Percentiles rank a stretch among this genome's conserved stretches.
phyloP scores from a whole-genome alignment of 805 yeast genomes.

The Candida alai region DNA sequence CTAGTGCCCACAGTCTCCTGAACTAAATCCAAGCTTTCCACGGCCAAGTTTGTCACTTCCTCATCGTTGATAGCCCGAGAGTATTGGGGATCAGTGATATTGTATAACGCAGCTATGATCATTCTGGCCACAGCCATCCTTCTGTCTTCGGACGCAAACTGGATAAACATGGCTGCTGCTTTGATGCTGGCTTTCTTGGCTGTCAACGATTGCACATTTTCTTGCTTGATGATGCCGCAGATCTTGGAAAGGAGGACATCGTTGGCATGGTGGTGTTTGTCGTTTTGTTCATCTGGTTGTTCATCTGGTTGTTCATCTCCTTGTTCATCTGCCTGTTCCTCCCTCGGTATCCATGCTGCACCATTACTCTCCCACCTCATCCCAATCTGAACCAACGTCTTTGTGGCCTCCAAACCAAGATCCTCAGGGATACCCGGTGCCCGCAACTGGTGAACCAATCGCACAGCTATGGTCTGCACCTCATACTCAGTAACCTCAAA shows the following conservation, averaged over 20 bases:
- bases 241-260: constrained; percentile 64
- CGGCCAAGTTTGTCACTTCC: constrained; percentile 50
- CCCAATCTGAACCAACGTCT: constrained; percentile 59
- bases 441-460: constrained; percentile 71
- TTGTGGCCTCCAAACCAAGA: constrained; percentile 60
- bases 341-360: constrained; percentile 37
- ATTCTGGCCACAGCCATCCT: constrained; percentile 42
- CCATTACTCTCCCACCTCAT: constrained; percentile 55
- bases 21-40: constrained; percentile 65
- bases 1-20: constrained; percentile 70
- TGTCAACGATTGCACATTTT: constrained; percentile 46
- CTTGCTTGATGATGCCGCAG: constrained; percentile 63
- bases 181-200: constrained; percentile 71
- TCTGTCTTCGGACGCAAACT: constrained; percentile 43
- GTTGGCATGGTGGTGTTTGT: constrained; percentile 29
- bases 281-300: constrained; percentile 22
- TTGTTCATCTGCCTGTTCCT: constrained; percentile 12
- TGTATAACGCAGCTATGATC: constrained; percentile 52
- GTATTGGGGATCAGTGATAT: constrained; percentile 43
- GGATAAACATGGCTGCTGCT: constrained; percentile 59
- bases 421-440: constrained; percentile 71
- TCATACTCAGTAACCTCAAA: constrained; percentile 40
- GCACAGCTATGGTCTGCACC: constrained; percentile 64
- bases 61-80: constrained; percentile 41
- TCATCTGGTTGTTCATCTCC: constrained; percentile 17